Conservation (phyloP, 169 alveolate species). For the Plasmodium malariae region DNA sequence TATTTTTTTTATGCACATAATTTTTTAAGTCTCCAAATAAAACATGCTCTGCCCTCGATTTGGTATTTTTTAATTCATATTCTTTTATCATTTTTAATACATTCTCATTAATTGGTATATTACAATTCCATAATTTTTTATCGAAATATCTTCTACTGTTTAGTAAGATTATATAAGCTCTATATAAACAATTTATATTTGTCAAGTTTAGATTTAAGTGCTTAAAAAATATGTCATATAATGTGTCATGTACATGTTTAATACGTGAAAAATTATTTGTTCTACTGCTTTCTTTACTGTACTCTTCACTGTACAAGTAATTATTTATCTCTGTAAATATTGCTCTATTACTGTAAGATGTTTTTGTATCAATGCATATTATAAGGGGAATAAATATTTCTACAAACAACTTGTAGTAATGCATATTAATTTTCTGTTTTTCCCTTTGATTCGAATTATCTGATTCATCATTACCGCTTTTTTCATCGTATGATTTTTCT, state of each 20-base stretch:
- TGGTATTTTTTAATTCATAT: conserved; percentile 51
- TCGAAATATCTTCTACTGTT: conserved; percentile 66
- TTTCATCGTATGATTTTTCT: no score
- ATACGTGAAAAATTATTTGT: background rate
- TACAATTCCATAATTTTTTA: conserved; percentile 28
- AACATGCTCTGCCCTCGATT: conserved; percentile 75
- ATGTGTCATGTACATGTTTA: conserved; percentile 14
- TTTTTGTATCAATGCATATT: conserved; percentile 66
- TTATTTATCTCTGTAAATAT: conserved; percentile 15
- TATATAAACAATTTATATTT: conserved; percentile 46
- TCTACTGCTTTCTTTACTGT: background rate
- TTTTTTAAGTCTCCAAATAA: conserved; percentile 66
- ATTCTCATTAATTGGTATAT: conserved; percentile 46
- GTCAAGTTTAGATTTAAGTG: conserved; percentile 38
- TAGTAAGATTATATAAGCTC: conserved; percentile 66
- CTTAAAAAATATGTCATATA: conserved; percentile 47
- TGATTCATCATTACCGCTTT: conserved; percentile 23
- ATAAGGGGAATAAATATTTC: conserved; percentile 67
- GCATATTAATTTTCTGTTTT: conserved; percentile 43
- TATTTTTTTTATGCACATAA: conserved; percentile 13
- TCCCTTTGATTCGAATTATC: conserved; percentile 10
- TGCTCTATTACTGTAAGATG: conserved; percentile 12
- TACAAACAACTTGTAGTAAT: conserved; percentile 51
- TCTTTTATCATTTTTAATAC: conserved; percentile 73
- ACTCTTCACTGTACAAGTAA: conserved; percentile 27